Conservation (phyloP, 805 yeast genomes). For the Saccharomycopsis sp. region DNA sequence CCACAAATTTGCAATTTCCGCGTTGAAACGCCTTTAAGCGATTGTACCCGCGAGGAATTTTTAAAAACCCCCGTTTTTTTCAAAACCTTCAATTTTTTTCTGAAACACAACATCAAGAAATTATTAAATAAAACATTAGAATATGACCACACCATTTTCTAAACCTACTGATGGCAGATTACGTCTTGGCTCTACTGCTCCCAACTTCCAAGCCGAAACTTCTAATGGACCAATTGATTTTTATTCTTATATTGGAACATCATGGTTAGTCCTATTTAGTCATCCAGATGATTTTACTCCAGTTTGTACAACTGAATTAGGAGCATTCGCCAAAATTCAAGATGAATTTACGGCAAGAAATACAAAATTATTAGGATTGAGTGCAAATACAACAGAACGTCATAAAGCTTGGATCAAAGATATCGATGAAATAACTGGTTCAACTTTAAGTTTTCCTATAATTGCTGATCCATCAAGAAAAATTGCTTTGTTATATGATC, state of each 20-base stretch:
- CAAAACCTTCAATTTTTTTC: too few species aligned
- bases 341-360: conserved; percentile 58
- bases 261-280: conserved; percentile 58
- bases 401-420: conserved; percentile 64
- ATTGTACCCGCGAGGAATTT: too few species aligned
- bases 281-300: conserved; percentile 78
- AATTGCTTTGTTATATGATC: conserved; percentile 52
- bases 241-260: conserved; percentile 49
- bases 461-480: conserved; percentile 56
- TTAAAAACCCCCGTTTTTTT: too few species aligned
- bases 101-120: too few species aligned
- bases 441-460: conserved; percentile 50
- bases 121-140: background rate
- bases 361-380: conserved; percentile 57
- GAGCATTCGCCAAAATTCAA: conserved; percentile 63
- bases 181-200: conserved; percentile 54
- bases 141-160: conserved; percentile 29
- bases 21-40: too few species aligned
- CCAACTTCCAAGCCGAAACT: conserved; percentile 55
- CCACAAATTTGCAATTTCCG: too few species aligned
- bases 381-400: conserved; percentile 51
- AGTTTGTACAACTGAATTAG: conserved; percentile 70
- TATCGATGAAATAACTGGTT: conserved; percentile 57
- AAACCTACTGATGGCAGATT: conserved; percentile 30
- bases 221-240: conserved; percentile 54